Percentiles rank a stretch among this genome's conserved stretches.
Evolutionary conservation across 345 rosid species (phyloP).

Genomic region (Camelina neglecta): DNA sequence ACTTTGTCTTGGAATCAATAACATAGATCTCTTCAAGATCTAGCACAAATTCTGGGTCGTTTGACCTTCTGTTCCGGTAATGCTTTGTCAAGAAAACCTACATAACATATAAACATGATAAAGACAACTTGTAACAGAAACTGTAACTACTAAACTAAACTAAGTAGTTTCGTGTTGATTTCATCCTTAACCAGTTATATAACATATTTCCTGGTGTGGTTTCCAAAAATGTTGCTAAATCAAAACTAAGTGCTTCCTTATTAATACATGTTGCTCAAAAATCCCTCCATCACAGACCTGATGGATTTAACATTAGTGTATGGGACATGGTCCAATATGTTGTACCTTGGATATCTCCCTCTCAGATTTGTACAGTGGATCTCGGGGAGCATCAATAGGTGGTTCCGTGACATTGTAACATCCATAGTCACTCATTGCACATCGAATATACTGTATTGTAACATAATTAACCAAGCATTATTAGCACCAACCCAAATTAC

Average conservation of each 20-base stretch:
- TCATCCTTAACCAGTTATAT: constrained; percentile 14
- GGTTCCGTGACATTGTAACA: constrained; percentile 89
- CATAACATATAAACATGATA: constrained; percentile 15
- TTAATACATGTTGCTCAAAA: neutral
- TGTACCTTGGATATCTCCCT: constrained; percentile 79
- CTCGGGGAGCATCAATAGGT: constrained; percentile 88
- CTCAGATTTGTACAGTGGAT: constrained; percentile 83
- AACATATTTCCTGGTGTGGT: constrained; percentile 14
- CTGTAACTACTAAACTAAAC: constrained; percentile 11
- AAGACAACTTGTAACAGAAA: constrained; percentile 10
- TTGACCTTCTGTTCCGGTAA: constrained; percentile 73
- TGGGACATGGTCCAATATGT: neutral
- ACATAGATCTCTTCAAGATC: constrained; percentile 96
- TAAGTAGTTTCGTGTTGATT: neutral
- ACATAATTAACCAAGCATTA: constrained; percentile 11
- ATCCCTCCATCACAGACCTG: constrained; percentile 14
- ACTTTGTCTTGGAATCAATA: constrained; percentile 85
- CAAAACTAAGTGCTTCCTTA: neutral
- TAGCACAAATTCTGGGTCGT: constrained; percentile 85
- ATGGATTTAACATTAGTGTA: neutral
- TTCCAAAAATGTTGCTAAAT: neutral
- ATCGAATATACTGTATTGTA: constrained; percentile 78
- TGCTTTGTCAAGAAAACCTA: constrained; percentile 93
- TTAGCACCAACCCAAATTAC: constrained; percentile 19
- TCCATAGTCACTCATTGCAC: constrained; percentile 83